These are phyloP conservation scores for Rhodotorula graminis DNA, from an alignment of 768 basidiomycete species.

Conservation along the genomic window DNA sequence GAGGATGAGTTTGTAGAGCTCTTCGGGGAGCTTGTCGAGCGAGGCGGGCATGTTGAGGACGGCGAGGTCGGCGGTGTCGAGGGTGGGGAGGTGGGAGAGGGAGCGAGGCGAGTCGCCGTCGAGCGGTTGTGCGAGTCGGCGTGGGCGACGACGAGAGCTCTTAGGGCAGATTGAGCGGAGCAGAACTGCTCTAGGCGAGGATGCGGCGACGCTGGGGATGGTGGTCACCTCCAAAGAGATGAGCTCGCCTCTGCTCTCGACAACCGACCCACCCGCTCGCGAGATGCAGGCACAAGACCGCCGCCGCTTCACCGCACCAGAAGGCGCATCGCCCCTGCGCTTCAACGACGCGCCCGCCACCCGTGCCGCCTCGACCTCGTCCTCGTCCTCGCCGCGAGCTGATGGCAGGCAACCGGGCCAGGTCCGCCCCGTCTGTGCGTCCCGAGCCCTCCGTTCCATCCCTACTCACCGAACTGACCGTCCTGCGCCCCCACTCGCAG, in stretches of 20 bases:
- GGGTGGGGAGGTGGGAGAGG: too few relatives aligned
- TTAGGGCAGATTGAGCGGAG: too few relatives aligned
- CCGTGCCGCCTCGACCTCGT: not conserved
- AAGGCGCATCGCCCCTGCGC: conserved; percentile 65
- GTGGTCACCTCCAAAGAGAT: too few relatives aligned
- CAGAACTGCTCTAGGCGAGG: too few relatives aligned
- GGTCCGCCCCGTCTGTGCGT: conserved; percentile 80
- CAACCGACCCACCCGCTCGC: too few relatives aligned
- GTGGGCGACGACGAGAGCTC: too few relatives aligned
- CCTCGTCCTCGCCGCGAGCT: not conserved
- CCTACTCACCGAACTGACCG: conserved; percentile 29
- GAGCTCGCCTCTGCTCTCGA: too few relatives aligned
- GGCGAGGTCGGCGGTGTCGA: too few relatives aligned
- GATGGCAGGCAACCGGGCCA: conserved; percentile 57
- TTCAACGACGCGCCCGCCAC: conserved; percentile 52
- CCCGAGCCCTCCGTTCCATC: too few relatives aligned
- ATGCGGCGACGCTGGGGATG: too few relatives aligned
- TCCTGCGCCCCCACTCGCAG: conserved; percentile 50
- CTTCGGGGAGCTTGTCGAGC: not conserved
- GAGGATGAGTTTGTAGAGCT: not conserved
- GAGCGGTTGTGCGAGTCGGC: too few relatives aligned
- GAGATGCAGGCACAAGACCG: conserved; percentile 55
- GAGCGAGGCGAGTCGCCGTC: too few relatives aligned
- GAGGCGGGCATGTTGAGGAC: not conserved
- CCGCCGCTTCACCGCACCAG: conserved; percentile 84